Conservation (phyloP, 129 eudicot species). For the Helianthus annuus region DNA sequence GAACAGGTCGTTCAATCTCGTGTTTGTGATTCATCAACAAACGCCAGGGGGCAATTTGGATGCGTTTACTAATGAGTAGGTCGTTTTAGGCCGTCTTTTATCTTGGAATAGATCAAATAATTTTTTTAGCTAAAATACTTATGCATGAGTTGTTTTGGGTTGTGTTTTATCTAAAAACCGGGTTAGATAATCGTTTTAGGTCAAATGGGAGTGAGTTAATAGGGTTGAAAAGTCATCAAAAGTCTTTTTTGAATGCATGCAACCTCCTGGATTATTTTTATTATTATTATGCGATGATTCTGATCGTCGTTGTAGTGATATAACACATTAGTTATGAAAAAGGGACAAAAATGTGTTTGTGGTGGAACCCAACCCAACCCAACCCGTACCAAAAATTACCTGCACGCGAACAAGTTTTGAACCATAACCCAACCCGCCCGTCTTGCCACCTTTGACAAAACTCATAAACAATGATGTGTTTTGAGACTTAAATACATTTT, state of each 20-base stretch:
- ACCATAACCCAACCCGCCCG: neutral
- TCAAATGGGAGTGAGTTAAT: neutral
- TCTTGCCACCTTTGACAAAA: neutral
- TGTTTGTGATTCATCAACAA: too few species aligned
- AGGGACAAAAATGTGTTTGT: neutral
- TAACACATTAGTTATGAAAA: neutral
- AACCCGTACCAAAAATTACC: too few species aligned
- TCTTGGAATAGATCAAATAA: neutral
- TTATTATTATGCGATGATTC: neutral
- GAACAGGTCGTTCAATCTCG: too few species aligned
- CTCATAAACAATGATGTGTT: neutral
- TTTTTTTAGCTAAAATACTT: neutral
- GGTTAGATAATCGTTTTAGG: neutral
- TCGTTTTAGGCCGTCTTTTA: neutral
- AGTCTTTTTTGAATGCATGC: neutral
- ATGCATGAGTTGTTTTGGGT: neutral
- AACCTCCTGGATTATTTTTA: neutral
- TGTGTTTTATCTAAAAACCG: neutral
- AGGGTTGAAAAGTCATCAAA: neutral
- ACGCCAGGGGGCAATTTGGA: neutral
- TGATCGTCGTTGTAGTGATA: neutral
- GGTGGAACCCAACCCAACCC: too few species aligned
- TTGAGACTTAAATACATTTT: neutral
- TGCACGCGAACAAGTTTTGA: neutral
- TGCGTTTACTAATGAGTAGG: neutral